Evolutionary conservation across 371 early-diverging fungal genomes (phyloP).

Genomic region (Furculomyces boomerangus): DNA sequence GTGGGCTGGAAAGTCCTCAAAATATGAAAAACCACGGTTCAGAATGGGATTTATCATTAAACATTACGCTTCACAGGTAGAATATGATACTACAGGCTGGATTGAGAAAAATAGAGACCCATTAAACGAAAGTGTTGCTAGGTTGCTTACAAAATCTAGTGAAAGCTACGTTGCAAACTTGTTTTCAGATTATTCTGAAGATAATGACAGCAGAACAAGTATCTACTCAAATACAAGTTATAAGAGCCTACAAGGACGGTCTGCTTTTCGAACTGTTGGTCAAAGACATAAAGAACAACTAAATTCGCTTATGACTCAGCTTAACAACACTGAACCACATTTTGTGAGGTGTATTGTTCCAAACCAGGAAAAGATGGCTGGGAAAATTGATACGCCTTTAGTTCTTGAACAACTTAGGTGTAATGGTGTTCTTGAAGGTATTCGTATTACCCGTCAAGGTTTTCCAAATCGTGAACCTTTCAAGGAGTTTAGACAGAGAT

Average conservation of each 20-base stretch:
- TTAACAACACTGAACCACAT: constrained; percentile 90
- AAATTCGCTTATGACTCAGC: constrained; percentile 67
- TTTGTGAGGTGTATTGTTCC: constrained; percentile 99
- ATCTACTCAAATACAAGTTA: constrained; percentile 4
- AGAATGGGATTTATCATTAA: constrained; percentile 82
- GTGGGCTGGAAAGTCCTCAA: constrained; percentile 74
- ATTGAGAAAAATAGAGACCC: constrained; percentile 99
- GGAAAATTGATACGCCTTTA: constrained; percentile 58
- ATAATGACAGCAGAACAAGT: constrained; percentile 9
- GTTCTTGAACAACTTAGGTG: constrained; percentile 96
- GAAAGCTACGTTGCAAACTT: constrained; percentile 60
- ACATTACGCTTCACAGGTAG: constrained; percentile 98
- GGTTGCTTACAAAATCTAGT: constrained; percentile 65
- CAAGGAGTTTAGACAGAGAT: constrained; percentile 89
- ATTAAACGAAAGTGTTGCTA: constrained; percentile 89
- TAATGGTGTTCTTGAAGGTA: constrained; percentile 99
- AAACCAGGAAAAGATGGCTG: constrained; percentile 83
- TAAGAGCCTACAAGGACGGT: background rate
- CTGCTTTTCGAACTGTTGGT: constrained; percentile 86
- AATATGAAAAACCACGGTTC: constrained; percentile 80
- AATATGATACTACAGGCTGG: constrained; percentile 93
- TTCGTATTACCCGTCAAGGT: constrained; percentile 96
- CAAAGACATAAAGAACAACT: constrained; percentile 96
- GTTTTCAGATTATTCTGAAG: constrained; percentile 57
- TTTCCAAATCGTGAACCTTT: constrained; percentile 93